Percentiles rank a stretch among this genome's conserved stretches.
These are phyloP conservation scores for Gossypium arboreum DNA, from an alignment of 345 rosid species.

Conservation along the genomic window DNA sequence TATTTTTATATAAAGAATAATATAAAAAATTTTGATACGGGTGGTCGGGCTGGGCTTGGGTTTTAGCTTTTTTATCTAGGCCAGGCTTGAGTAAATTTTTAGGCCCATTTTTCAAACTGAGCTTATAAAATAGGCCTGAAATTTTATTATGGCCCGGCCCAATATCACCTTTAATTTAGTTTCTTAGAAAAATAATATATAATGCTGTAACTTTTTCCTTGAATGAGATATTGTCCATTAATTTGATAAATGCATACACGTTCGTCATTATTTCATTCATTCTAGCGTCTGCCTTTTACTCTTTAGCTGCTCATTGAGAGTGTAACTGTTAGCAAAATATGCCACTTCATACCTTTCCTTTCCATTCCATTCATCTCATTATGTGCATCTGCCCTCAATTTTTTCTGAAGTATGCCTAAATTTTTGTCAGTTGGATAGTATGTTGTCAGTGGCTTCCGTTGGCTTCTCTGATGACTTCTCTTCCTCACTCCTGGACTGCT, in stretches of 20 bases:
- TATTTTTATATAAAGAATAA: too few species aligned
- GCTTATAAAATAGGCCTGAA: too few species aligned
- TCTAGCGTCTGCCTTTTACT: not conserved
- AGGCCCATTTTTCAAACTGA: too few species aligned
- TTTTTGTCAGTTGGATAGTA: slow-evolving; percentile 53
- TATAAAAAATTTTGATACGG: too few species aligned
- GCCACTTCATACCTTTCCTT: not conserved
- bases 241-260: not conserved
- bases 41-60: too few species aligned
- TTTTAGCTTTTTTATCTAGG: too few species aligned
- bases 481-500: slow-evolving; percentile 56
- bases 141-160: too few species aligned
- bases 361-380: not conserved
- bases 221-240: not conserved
- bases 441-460: slow-evolving; percentile 61
- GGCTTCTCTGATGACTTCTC: slow-evolving; percentile 61
- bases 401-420: slow-evolving; percentile 5
- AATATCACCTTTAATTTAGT: too few species aligned
- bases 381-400: not conserved
- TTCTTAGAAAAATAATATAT: not conserved
- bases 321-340: not conserved
- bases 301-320: not conserved
- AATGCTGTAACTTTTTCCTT: not conserved
- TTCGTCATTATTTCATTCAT: not conserved
- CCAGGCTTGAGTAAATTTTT: too few species aligned